These are phyloP conservation scores for Colletotrichum sp. DNA, from an alignment of 2,329 filamentous ascomycete species.

Conservation along the genomic window DNA sequence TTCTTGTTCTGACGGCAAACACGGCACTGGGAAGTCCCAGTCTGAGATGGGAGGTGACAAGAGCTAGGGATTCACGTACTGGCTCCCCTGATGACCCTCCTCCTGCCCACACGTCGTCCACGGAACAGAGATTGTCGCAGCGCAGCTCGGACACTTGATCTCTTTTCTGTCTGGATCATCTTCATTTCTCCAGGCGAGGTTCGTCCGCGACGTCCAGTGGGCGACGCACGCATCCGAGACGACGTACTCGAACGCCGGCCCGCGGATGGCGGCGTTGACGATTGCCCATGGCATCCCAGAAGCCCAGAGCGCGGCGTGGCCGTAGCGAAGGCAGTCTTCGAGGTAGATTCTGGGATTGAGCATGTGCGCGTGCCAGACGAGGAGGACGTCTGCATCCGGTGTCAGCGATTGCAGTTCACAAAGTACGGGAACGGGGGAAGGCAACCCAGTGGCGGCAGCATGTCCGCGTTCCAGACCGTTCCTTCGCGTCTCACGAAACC, in stretches of 20 bases:
- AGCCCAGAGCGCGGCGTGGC: constrained; percentile 58
- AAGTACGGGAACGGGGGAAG: background rate
- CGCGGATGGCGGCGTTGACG: constrained; percentile 59
- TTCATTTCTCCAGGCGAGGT: constrained; percentile 59
- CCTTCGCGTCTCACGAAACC: constrained; percentile 29
- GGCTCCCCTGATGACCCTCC: constrained; percentile 34
- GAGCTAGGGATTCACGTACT: background rate
- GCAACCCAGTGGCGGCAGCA: constrained; percentile 54
- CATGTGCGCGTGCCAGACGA: constrained; percentile 77
- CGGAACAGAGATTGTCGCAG: constrained; percentile 39
- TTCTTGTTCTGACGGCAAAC: background rate
- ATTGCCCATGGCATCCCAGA: constrained; percentile 67
- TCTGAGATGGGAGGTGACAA: background rate
- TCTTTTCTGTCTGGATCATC: constrained; percentile 49
- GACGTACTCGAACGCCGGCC: constrained; percentile 53
- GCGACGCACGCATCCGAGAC: constrained; percentile 43
- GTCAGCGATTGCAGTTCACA: background rate
- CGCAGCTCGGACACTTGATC: constrained; percentile 58
- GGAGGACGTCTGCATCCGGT: constrained; percentile 60
- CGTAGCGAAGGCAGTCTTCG: constrained; percentile 67
- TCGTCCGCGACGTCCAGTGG: constrained; percentile 50
- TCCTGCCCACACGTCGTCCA: constrained; percentile 57
- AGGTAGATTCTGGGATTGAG: constrained; percentile 71
- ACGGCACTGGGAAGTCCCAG: background rate
- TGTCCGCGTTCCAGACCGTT: constrained; percentile 37